Evolutionary conservation across 495 filamentous ascomycete species (phyloP), one percentile per base, ranked within the genome.

Genomic region (Cudoniella acicularis): DNA sequence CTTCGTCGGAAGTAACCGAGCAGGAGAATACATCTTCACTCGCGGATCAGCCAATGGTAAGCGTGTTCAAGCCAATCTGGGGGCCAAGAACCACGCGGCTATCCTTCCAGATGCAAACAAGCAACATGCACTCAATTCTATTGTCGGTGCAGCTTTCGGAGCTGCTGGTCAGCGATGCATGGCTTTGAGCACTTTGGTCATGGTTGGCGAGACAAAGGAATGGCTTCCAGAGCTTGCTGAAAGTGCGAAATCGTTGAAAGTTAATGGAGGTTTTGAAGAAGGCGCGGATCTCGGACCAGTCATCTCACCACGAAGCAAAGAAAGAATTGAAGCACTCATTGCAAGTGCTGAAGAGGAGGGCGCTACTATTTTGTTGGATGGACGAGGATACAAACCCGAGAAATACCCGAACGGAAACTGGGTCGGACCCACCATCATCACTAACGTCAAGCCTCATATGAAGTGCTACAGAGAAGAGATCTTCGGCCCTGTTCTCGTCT

Each of bases 341-440:
- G 85, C 88, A 43, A 89, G 83, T 52, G 94, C 93, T 46, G 91
- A 97, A 73, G 79, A 87, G 60, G 94, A 99, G 72, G 94, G 95
- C 64, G 94, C 94, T 16, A 96, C 87, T 8, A 92, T 99, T 56
- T 78, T 98, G 10, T 75, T 99, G n/a, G 94, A 99, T 66, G 94
- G 94, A 46, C 82, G 95, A 48, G 91, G 90, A 52, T 89, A 82
- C 77, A 92, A 88, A 73, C 91, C 91, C 0, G 79, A 79, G 65
- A 96, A 96, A 70, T 98, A 98, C 75, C 92, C 94, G 59, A 89
- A 96, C 70, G 94, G 94, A 62, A 98, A 98, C 78, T 98, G 90
- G 82, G 81, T 96, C 69, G 93, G 84, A 13, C 94, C 94, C 16
- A 99, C 94, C 10, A 89, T 99, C 71, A 96, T 99, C 75, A 83